These are phyloP conservation scores for Naganishia sp. DNA, from an alignment of 1,284 basidiomycete genomes.

Conservation along the genomic window DNA sequence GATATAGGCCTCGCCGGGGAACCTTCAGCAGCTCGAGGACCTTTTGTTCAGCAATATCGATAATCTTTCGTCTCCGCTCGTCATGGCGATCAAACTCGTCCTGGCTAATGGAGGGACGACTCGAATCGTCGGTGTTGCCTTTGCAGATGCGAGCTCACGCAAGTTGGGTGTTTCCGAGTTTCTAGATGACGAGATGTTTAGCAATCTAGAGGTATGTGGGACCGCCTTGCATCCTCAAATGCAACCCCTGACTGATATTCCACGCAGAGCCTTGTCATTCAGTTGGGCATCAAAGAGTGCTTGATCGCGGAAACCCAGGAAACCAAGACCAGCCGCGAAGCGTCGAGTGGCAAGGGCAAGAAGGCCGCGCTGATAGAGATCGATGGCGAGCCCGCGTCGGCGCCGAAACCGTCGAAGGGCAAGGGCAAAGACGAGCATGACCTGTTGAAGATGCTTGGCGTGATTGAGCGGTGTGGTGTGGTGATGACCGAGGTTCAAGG, in stretches of 20 bases:
- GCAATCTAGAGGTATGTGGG: constrained; percentile 79
- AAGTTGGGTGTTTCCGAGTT: constrained; percentile 74
- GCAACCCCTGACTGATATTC: constrained; percentile 9
- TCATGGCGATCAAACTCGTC: constrained; percentile 82
- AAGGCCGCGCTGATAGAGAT: constrained; percentile 28
- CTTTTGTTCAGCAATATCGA: constrained; percentile 84
- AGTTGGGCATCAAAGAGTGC: constrained; percentile 95
- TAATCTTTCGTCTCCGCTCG: constrained; percentile 80
- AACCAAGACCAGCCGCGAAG: constrained; percentile 23
- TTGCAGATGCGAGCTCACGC: constrained; percentile 60
- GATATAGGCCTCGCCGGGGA: constrained; percentile 84
- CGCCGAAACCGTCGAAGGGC: constrained; percentile 25
- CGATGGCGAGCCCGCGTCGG: constrained; percentile 3
- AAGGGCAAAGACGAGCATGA: constrained; percentile 66
- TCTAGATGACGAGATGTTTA: constrained; percentile 92
- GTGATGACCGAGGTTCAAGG: constrained; percentile 86
- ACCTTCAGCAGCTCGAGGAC: constrained; percentile 90
- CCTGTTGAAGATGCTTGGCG: constrained; percentile 75
- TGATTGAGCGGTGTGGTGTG: constrained; percentile 86
- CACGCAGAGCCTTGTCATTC: constrained; percentile 83
- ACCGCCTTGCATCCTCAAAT: not conserved
- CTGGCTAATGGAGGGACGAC: constrained; percentile 56
- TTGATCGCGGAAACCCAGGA: constrained; percentile 54
- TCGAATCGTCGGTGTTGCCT: constrained; percentile 59
- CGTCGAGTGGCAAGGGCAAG: constrained; percentile 2